Evolutionary conservation across 2,329 filamentous ascomycete species (phyloP).

Genomic region (Coccinonectria pachysandricola): DNA sequence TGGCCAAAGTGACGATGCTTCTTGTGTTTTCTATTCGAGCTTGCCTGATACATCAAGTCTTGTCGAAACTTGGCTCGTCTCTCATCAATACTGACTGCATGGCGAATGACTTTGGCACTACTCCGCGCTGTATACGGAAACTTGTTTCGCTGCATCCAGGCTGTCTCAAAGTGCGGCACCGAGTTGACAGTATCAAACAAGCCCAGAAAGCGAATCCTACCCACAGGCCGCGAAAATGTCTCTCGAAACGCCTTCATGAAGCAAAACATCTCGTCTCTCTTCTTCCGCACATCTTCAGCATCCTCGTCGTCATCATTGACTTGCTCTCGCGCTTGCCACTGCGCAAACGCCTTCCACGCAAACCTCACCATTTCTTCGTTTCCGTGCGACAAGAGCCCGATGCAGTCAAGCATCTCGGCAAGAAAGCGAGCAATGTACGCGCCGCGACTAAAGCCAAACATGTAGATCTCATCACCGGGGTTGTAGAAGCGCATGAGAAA

Average conservation of each 20-base stretch:
- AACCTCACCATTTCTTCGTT: conserved; percentile 82
- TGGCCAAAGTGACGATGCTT: conserved; percentile 16
- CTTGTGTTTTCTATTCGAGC: conserved; percentile 7
- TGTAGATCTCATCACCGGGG: conserved; percentile 54
- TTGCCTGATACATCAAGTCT: conserved; percentile 51
- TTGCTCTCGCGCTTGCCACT: conserved; percentile 56
- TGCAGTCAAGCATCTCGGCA: conserved; percentile 76
- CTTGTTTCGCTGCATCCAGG: conserved; percentile 69
- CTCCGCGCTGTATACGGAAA: conserved; percentile 58
- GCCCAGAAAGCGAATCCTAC: conserved; percentile 64
- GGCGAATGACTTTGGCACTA: conserved; percentile 51
- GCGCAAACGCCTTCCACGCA: conserved; percentile 71
- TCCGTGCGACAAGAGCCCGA: conserved; percentile 68
- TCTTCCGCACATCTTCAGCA: conserved; percentile 29
- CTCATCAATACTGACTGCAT: conserved; percentile 63
- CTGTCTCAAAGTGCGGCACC: conserved; percentile 64
- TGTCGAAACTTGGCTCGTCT: conserved; percentile 62
- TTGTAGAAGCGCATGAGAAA: conserved; percentile 68
- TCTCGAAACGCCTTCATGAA: conserved; percentile 75
- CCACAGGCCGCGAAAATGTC: conserved; percentile 67
- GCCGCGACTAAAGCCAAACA: conserved; percentile 66
- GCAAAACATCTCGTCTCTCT: conserved; percentile 49
- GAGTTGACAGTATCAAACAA: conserved; percentile 78
- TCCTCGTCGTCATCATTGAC: conserved; percentile 30
- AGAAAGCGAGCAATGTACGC: conserved; percentile 66